Conservation (phyloP, 345 rosid species). For the Durio zibethinus region DNA sequence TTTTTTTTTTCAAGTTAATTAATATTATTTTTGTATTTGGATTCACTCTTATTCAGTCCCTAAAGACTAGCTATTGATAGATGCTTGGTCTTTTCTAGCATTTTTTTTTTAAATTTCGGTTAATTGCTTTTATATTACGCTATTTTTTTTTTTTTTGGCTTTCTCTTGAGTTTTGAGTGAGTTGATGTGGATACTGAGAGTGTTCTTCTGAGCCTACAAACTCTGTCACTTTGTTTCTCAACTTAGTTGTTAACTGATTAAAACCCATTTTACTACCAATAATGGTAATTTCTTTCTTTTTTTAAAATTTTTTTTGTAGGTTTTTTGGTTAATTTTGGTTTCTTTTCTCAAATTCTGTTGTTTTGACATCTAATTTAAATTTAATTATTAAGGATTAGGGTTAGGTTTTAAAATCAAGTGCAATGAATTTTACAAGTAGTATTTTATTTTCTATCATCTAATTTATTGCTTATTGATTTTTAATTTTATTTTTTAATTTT, state of each 20-base stretch:
- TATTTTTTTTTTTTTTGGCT: too few species aligned
- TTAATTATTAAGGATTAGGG: neutral
- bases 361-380: neutral
- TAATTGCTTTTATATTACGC: neutral
- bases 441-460: neutral
- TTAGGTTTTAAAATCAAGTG: neutral
- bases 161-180: conserved; percentile 2
- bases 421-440: neutral
- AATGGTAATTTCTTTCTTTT: neutral
- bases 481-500: conserved; percentile 2
- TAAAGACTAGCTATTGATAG: conserved; percentile 37
- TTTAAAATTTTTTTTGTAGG: neutral
- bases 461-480: neutral
- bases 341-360: neutral
- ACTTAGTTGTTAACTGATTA: neutral
- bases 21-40: conserved; percentile 21
- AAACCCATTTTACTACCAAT: neutral
- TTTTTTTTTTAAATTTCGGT: neutral
- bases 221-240: neutral
- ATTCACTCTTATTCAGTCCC: conserved; percentile 25
- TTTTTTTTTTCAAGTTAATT: neutral
- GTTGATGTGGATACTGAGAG: conserved; percentile 11
- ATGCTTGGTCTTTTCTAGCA: conserved; percentile 12
- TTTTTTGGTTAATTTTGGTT: neutral
- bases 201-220: neutral